Conservation (phyloP, 768 basidiomycete species). For the Rhodotorula kratochvilovae region DNA sequence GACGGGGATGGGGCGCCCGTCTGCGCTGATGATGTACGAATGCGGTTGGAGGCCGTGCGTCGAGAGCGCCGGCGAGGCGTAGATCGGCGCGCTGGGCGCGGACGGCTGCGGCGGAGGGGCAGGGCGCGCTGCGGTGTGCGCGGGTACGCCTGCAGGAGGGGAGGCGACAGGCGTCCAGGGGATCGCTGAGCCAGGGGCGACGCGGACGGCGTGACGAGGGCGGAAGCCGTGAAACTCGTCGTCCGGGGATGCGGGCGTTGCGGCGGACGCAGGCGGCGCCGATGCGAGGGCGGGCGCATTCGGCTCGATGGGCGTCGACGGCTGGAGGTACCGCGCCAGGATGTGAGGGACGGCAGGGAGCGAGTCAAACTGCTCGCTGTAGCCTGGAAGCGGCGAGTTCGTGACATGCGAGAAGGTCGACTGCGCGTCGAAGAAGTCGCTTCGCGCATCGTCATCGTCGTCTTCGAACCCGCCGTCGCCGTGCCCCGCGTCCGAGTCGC, state of each 20-base stretch:
- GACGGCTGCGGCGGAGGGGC: not conserved
- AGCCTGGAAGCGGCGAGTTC: conserved; percentile 9
- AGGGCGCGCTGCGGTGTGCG: not conserved
- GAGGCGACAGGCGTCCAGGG: not conserved
- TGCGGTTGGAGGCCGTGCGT: conserved; percentile 8
- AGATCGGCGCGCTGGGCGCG: too few relatives aligned
- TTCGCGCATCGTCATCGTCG: conserved; percentile 2
- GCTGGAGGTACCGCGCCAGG: not conserved
- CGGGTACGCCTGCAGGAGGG: not conserved
- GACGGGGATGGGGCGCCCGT: conserved; percentile 27
- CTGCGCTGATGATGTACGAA: conserved; percentile 21
- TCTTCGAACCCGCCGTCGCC: not conserved
- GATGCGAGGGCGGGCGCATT: not conserved
- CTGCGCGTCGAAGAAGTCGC: conserved; percentile 21
- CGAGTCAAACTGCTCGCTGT: not conserved
- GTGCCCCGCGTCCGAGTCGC: not conserved
- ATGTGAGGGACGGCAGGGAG: conserved; percentile 9
- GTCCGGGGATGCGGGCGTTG: not conserved
- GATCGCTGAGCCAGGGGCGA: not conserved
- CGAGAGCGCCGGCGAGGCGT: not conserved
- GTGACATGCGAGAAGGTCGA: conserved; percentile 29
- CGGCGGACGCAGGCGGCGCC: not conserved
- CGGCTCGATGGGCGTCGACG: not conserved
- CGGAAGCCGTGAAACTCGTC: conserved; percentile 30
- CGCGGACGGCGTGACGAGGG: conserved; percentile 7